phyloP scores from a whole-genome alignment of 139 green algal genomes.

The Auxenochlorella protothecoides region DNA sequence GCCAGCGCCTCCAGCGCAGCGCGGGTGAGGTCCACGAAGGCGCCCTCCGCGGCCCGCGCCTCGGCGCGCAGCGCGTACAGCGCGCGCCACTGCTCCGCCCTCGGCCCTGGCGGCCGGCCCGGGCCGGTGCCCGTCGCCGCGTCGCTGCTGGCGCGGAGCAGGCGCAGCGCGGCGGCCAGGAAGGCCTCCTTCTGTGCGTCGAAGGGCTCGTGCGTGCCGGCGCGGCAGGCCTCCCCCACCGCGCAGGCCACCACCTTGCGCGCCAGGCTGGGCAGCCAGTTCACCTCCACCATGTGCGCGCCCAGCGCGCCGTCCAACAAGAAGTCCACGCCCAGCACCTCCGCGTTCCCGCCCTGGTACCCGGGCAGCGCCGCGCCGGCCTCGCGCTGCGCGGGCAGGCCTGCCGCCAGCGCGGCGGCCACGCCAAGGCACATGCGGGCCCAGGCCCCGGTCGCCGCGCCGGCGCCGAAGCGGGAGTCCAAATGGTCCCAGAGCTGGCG shows the following conservation, averaged over 20 bases:
- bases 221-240: neutral
- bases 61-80: no score
- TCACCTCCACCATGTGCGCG: conserved; percentile 64
- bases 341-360: conserved; percentile 10
- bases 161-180: conserved; percentile 31
- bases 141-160: conserved; percentile 18
- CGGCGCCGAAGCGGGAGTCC: neutral
- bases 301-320: conserved; percentile 43
- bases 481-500: conserved; percentile 32
- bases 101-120: no score
- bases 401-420: conserved; percentile 25
- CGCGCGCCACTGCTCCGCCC: no score
- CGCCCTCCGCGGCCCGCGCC: no score
- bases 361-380: neutral
- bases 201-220: conserved; percentile 22
- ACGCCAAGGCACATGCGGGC: neutral
- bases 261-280: conserved; percentile 52
- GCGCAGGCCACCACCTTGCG: conserved; percentile 22
- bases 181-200: conserved; percentile 57
- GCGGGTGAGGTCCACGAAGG: no score
- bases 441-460: no score
- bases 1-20: no score
- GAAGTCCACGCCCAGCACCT: conserved; percentile 62
- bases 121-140: no score
- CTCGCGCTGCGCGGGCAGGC: conserved; percentile 8